Base-by-base conservation (phyloP, 2,329 filamentous ascomycete species). In the Penicillium expansum region DNA sequence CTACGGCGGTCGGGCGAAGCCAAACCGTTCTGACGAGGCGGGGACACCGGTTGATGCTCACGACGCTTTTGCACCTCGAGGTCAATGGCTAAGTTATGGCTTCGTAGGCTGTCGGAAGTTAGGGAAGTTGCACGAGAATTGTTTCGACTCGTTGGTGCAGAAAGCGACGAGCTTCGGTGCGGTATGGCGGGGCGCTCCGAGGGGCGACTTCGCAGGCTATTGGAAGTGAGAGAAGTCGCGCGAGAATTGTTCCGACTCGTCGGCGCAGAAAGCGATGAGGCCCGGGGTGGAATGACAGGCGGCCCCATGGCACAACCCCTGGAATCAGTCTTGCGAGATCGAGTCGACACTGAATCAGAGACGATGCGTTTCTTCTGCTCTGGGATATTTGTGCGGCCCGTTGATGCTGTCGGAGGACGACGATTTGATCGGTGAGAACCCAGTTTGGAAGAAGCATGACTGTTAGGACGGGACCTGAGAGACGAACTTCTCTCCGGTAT, bases 401-500 rank as follows among this genome's bases (percentile, higher is more conserved):
- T 65, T 38, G 73, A 71, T 35, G 71, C 64, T 44, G 73, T 74
- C 16, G 70, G 71, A 48, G 73, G 70, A 24, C 72, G 71, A 60
- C 63, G 71, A 52, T 62, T 69, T 35, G 75, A 77, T n/a, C 64
- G 71, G 41, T 69, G 67, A 43, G 77, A 79, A 37, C 67, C 67
- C n/a, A 68, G 67, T 41, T 64, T 67, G 20, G 77, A 78, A 42
- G 74, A 70, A 47, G 64, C 66, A 52, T 72, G 65, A 48, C 72
- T 79, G 49, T 66, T 73, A 27, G 69, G 66, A 6, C 65, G 63
- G 27, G 77, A 74, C 41, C 68, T 72, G 18, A 80, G 65, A 20
- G 78, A 80, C 6, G 78, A 80, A 30, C 65, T 71, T 57, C 79
- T 70, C 59, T 80, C 71, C 1, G 79, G 79, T 52, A 80, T 77